Conservation (phyloP, 106 monocot genomes). For the Amphibolis antarctica region DNA sequence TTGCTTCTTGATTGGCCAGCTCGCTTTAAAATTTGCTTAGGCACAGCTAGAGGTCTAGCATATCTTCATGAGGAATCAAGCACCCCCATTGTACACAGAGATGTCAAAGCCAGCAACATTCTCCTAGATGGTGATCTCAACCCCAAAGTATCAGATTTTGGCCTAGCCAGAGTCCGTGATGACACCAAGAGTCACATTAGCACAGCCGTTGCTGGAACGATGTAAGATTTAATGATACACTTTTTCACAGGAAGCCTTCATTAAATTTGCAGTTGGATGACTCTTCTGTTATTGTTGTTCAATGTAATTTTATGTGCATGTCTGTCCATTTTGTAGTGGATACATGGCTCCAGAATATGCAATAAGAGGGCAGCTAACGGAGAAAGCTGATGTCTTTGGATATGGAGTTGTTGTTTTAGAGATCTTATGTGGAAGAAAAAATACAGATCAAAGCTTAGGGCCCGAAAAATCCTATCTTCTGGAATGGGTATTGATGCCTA, state of each 20-base stretch:
- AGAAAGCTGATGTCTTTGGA: conserved; percentile 82
- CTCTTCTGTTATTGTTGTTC: too few species aligned
- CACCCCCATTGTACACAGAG: conserved; percentile 13
- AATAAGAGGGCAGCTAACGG: conserved; percentile 86
- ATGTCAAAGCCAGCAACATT: too few species aligned
- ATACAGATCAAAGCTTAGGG: conserved; percentile 32
- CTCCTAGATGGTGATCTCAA: conserved; percentile 53
- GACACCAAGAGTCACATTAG: too few species aligned
- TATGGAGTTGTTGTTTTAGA: conserved; percentile 76
- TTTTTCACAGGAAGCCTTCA: too few species aligned
- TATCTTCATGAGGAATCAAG: conserved; percentile 26
- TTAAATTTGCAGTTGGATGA: too few species aligned
- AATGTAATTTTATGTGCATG: too few species aligned
- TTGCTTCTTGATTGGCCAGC: conserved; percentile 15
- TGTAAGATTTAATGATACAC: too few species aligned
- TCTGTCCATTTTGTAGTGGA: conserved; percentile 27
- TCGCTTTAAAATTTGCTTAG: conserved; percentile 13
- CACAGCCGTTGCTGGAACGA: too few species aligned
- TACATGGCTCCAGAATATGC: conserved; percentile 91
- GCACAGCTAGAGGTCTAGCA: conserved; percentile 21
- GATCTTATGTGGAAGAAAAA: conserved; percentile 52
- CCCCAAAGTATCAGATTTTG: conserved; percentile 23
- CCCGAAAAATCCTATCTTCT: conserved; percentile 62
- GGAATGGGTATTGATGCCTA: conserved; percentile 63
- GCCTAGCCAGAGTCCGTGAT: conserved; percentile 63